Percentiles rank a stretch among this genome's conserved stretches.
Conservation (phyloP, 352 stramenopile species). For the Globisporangium cederbergense region DNA sequence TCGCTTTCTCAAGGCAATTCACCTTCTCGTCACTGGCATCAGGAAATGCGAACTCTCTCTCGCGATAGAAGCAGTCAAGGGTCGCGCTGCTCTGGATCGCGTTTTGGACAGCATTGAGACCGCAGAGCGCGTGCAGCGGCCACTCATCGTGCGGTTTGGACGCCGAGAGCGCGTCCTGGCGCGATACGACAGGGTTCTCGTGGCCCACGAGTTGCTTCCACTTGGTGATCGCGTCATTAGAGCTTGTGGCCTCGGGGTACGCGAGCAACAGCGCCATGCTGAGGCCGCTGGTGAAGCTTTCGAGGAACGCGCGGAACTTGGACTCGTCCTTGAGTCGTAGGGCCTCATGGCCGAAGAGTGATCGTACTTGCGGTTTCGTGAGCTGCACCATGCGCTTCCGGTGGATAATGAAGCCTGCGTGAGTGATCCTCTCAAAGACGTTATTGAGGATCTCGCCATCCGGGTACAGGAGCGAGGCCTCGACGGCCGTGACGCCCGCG, state of each 20-base stretch:
- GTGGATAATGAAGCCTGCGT: slow-evolving; percentile 55
- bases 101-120: slow-evolving; percentile 55
- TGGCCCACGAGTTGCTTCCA: slow-evolving; percentile 61
- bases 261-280: slow-evolving; percentile 64
- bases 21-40: background rate
- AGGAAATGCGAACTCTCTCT: slow-evolving; percentile 69
- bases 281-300: slow-evolving; percentile 51
- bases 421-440: slow-evolving; percentile 38
- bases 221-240: slow-evolving; percentile 21
- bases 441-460: slow-evolving; percentile 38
- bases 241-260: slow-evolving; percentile 10
- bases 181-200: slow-evolving; percentile 39
- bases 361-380: slow-evolving; percentile 30
- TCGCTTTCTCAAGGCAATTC: slow-evolving; percentile 28
- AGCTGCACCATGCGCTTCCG: slow-evolving; percentile 36
- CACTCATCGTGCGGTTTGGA: slow-evolving; percentile 39
- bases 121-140: slow-evolving; percentile 70
- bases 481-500: slow-evolving; percentile 31
- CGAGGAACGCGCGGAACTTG: slow-evolving; percentile 41
- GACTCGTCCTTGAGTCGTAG: slow-evolving; percentile 21
- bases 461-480: slow-evolving; percentile 37
- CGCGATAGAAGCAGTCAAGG: slow-evolving; percentile 46
- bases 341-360: slow-evolving; percentile 32
- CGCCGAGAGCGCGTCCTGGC: slow-evolving; percentile 36
- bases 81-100: slow-evolving; percentile 63